Evolutionary conservation across 23 red algal species (phyloP).

Genomic region (Agarophyton chilense): DNA sequence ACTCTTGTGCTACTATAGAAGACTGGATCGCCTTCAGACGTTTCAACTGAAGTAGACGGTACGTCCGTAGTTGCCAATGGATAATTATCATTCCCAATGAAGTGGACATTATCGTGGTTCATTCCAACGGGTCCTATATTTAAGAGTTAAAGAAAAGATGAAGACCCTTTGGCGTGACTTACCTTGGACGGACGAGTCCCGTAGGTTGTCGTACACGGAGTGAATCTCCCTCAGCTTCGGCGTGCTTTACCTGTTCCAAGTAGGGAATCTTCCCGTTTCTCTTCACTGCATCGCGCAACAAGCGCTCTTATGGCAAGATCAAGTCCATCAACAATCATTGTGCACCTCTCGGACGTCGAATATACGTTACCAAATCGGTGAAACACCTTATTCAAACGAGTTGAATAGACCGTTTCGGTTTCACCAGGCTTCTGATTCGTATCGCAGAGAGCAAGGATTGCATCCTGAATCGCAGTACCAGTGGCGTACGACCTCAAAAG

Average conservation of each 20-base stretch:
- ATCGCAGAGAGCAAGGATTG: not conserved
- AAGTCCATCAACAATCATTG: slow-evolving; percentile 42
- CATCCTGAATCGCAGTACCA: not conserved
- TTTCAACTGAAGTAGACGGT: too few relatives aligned
- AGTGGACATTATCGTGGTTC: too few relatives aligned
- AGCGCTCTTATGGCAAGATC: not conserved
- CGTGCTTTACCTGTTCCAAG: not conserved
- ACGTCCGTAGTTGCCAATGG: too few relatives aligned
- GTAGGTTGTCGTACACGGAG: not conserved
- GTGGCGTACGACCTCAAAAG: slow-evolving; percentile 31
- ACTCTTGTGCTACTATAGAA: too few relatives aligned
- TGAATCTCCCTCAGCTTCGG: slow-evolving; percentile 16
- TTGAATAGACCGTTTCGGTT: slow-evolving; percentile 32
- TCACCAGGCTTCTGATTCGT: not conserved
- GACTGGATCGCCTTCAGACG: too few relatives aligned
- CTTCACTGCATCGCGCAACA: not conserved
- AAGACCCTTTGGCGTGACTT: not conserved
- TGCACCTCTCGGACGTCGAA: not conserved
- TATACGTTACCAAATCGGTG: slow-evolving; percentile 39
- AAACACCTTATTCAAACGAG: slow-evolving; percentile 13
- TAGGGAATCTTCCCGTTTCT: not conserved
- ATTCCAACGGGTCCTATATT: too few relatives aligned
- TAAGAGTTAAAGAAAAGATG: too few relatives aligned
- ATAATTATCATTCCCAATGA: too few relatives aligned
- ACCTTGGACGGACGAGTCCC: not conserved